Conservation (phyloP, 495 filamentous ascomycete species). For the Oidiodendron maius region DNA sequence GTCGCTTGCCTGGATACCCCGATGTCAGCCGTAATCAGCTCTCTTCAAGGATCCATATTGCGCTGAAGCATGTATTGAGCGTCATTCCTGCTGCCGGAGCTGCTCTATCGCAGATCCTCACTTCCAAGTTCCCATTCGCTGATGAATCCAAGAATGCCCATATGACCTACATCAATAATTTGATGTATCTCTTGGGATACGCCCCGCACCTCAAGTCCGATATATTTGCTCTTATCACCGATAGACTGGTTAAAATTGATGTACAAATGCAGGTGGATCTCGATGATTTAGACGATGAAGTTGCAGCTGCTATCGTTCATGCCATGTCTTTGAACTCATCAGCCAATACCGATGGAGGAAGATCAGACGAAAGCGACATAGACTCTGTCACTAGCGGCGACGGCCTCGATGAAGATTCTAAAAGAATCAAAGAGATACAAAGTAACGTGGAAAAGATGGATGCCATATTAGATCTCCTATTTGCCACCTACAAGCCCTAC, state of each 20-base stretch:
- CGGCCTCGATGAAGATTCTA: conserved; percentile 37
- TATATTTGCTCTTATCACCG: conserved; percentile 76
- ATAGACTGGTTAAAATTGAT: conserved; percentile 84
- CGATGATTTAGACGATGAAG: conserved; percentile 64
- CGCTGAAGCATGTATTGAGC: conserved; percentile 67
- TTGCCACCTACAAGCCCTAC: conserved; percentile 68
- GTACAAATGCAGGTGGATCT: conserved; percentile 91
- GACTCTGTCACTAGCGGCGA: conserved; percentile 44
- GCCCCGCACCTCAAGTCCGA: conserved; percentile 74
- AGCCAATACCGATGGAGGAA: conserved; percentile 50
- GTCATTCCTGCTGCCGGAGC: conserved; percentile 69
- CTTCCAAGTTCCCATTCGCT: conserved; percentile 65
- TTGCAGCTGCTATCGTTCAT: conserved; percentile 38
- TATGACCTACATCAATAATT: conserved; percentile 70
- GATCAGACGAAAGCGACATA: conserved; percentile 50
- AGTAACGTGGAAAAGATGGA: conserved; percentile 88
- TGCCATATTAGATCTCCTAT: conserved; percentile 81
- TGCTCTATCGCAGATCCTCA: conserved; percentile 57
- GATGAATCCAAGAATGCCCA: conserved; percentile 67
- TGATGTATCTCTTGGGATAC: conserved; percentile 68
- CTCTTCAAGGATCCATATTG: conserved; percentile 65
- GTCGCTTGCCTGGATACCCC: conserved; percentile 54
- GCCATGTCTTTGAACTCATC: conserved; percentile 29
- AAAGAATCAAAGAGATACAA: conserved; percentile 56
- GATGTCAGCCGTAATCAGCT: conserved; percentile 52